Evolutionary conservation across 768 basidiomycete genomes (phyloP).

Genomic region (Leccinum barrowsii): DNA sequence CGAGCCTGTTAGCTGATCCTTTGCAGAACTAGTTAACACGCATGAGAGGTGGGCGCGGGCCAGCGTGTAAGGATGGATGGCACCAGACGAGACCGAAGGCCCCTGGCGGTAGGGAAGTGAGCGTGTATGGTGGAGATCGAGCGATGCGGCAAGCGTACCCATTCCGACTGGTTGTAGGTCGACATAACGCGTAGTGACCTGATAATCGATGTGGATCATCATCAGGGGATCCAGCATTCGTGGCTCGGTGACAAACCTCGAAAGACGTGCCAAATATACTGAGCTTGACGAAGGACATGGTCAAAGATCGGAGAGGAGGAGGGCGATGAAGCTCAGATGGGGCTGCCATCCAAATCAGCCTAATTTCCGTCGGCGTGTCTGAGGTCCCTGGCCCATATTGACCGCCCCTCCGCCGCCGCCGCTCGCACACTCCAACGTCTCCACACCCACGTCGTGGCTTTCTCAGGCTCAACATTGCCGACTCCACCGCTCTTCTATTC

Average conservation of each 20-base stretch:
- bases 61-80: constrained; percentile 12
- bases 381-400: constrained; percentile 13
- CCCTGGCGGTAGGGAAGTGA: constrained; percentile 38
- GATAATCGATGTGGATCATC: constrained; percentile 20
- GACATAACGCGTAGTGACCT: constrained; percentile 97
- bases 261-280: constrained; percentile 98
- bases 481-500: background rate
- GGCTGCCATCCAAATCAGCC: constrained; percentile 12
- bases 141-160: constrained; percentile 55
- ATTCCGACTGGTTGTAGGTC: constrained; percentile 99
- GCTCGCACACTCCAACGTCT: background rate
- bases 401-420: background rate
- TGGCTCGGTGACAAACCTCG: constrained; percentile 54
- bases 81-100: constrained; percentile 99
- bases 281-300: constrained; percentile 95
- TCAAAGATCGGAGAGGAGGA: constrained; percentile 5
- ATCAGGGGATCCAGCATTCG: constrained; percentile 13
- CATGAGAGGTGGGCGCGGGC: constrained; percentile 8
- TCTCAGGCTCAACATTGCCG: constrained; percentile 12
- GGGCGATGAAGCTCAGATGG: background rate
- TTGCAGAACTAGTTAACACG: constrained; percentile 64
- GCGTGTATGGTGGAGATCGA: constrained; percentile 6
- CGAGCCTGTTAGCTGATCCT: constrained; percentile 90
- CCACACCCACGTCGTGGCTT: background rate
- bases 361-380: constrained; percentile 19